Base-by-base conservation (phyloP, 2,329 filamentous ascomycete genomes). In the Aspergillus sp. region DNA sequence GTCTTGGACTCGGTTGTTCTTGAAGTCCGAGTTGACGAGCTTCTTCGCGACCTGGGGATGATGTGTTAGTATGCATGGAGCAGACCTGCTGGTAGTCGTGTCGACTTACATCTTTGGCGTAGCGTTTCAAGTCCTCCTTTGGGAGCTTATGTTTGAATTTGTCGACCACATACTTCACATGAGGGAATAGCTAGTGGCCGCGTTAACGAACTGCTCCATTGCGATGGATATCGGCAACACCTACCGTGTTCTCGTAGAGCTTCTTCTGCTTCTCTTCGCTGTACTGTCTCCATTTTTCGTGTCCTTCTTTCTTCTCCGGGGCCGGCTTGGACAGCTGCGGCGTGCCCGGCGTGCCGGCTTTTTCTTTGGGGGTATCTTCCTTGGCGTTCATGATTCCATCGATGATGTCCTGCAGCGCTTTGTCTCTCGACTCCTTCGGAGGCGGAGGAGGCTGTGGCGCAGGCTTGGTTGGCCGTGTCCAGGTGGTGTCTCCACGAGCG, bases 221-320 rank as follows among this genome's bases (percentile, higher is more conserved):
- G 26, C 26, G 26, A 45, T 16, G 2, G 9, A 41, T 45, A 10
- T 43, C 17, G 42, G 14, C 9, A 6, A 19, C 11, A 77, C 89
- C 70, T 79, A 95, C 90, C 47, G 91, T 95, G 66, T 92, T 92
- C 71, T 96, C 92, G 64, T 96, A 97, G 2, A 96, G 80, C 76
- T 90, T 96, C 82, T 91, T 95, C 73, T 94, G 90, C 73, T 96
- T 96, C 59, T 96, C 92, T 60, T 78, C 69, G 50, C 73, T 70
- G 53, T 76, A 75, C 47, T 73, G 78, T 64, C 76, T 79, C 60
- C 78, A 79, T 45, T 79, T 79, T 41, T 78, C 77, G 19, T 73
- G 67, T 8, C 64, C 63, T 54, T 70, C 69, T 54, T 70, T 75
- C 57, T 68, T 71, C 32, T 73, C 72, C 24, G 87, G 82, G 43